A percentile compares a stretch with the other conserved stretches of the same genome.
Conservation (phyloP, 352 stramenopile species). For the Phytophthora crassamura region DNA sequence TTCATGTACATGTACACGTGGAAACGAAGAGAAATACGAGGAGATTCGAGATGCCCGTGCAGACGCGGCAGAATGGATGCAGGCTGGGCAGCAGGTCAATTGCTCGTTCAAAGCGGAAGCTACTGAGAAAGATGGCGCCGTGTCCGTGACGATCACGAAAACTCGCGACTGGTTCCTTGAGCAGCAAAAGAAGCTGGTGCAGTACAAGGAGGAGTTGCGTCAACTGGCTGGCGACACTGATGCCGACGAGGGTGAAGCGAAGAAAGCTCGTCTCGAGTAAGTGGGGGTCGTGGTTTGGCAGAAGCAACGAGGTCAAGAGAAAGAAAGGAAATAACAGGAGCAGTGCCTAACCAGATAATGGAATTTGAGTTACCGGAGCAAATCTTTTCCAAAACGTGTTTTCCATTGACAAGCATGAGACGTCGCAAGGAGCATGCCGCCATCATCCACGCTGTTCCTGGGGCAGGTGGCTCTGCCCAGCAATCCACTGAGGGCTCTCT, state of each 20-base stretch:
- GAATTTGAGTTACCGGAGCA: not conserved
- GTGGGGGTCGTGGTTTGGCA: no score
- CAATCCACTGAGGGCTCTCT: not conserved
- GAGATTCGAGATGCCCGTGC: constrained; percentile 9
- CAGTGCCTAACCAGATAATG: no score
- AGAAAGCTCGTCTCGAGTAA: no score
- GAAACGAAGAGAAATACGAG: constrained; percentile 9
- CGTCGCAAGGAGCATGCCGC: constrained; percentile 25
- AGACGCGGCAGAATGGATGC: not conserved
- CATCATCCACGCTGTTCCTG: constrained; percentile 19
- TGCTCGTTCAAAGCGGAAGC: constrained; percentile 14
- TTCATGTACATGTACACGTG: no score
- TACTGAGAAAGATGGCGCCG: not conserved
- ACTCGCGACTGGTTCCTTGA: constrained; percentile 10
- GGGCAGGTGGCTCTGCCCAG: not conserved
- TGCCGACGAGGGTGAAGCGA: no score
- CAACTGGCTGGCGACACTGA: no score
- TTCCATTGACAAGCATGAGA: constrained; percentile 31
- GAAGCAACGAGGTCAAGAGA: no score
- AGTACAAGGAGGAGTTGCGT: constrained; percentile 1
- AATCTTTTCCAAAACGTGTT: constrained; percentile 17
- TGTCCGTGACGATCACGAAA: constrained; percentile 22
- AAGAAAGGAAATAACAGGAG: no score
- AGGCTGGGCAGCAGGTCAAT: not conserved
- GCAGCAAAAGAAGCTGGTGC: not conserved